Base-by-base conservation (phyloP, 2,329 filamentous ascomycete species). In the Xylariaceae sp. region DNA sequence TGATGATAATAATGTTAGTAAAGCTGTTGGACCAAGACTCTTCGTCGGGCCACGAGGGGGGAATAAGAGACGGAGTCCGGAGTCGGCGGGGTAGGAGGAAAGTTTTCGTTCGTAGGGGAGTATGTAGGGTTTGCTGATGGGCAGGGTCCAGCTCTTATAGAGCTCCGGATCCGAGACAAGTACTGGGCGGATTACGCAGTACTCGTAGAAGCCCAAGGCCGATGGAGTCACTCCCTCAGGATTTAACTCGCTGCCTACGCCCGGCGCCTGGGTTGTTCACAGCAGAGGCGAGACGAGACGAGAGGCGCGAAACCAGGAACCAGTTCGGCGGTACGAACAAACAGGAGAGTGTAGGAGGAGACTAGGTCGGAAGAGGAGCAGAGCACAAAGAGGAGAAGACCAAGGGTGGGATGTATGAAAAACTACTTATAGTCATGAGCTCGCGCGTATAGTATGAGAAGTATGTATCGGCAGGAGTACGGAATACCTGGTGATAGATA, bases 81-180 rank as follows among this genome's bases (percentile, higher is more conserved):
- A 30, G 23, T 63, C 62, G 64, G 59, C 65, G 66, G 66, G 67
- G 62, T 64, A 55, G 59, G 54, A 58, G 55, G 42, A 51, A 55
- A 47, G 42, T 51, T 60, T 54, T 45, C 13, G 42, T n/a, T 45
- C 42, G 61, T 54, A 58, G 55, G 35, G 48, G 53, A 51, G 23
- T 30, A 30, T 30, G 23, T 30, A 30, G 4, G 23, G 42, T 49
- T 60, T 54, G 58, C 56, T 42, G 56, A 58, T 42, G 55, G 44
- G 39, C 53, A 50, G 50, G 7, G 53, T 52, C 59, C 58, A 52
- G 47, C 56, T 58, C 56, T 53, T 53, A 15, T 52, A 51, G 23
- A 23, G 23, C 49, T 55, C 44, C 51, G 51, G 51, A 52, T 47
- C 55, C 39, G 30, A 53, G 47, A 56, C 45, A 52, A 58, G 50